Evolutionary conservation across 1,284 basidiomycete species (phyloP).

Genomic region (Melampsora occidentalis): DNA sequence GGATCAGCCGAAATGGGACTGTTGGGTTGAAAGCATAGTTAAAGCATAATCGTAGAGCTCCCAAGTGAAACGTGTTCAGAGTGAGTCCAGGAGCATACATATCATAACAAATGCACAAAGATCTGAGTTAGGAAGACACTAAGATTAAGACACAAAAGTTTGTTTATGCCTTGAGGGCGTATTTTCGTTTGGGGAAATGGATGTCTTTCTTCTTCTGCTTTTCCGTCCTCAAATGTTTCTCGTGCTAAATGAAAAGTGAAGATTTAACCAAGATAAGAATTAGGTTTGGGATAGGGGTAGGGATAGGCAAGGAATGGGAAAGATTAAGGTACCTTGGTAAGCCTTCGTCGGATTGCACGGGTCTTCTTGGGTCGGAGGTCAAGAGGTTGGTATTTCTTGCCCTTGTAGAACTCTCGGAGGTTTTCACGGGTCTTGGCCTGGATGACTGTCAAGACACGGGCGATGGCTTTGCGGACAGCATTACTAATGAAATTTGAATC

Average conservation of each 20-base stretch:
- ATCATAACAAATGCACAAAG: no score
- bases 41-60: no score
- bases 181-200: constrained; percentile 73
- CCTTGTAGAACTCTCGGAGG: constrained; percentile 96
- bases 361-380: constrained; percentile 99
- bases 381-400: constrained; percentile 93
- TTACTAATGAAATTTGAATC: constrained; percentile 61
- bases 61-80: no score
- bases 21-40: no score
- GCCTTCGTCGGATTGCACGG: constrained; percentile 90
- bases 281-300: constrained; percentile 45
- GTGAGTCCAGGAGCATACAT: no score
- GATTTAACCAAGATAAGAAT: neutral
- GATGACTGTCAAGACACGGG: constrained; percentile 95
- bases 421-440: constrained; percentile 98
- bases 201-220: constrained; percentile 88
- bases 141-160: neutral
- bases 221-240: constrained; percentile 75
- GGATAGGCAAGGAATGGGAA: constrained; percentile 24
- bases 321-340: constrained; percentile 71
- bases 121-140: no score
- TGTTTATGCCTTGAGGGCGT: constrained; percentile 70
- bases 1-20: no score
- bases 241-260: constrained; percentile 63
- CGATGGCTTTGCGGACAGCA: constrained; percentile 97